These are phyloP conservation scores for Fistulinella cinereoalba DNA, from an alignment of 1,284 basidiomycete genomes.

Conservation along the genomic window DNA sequence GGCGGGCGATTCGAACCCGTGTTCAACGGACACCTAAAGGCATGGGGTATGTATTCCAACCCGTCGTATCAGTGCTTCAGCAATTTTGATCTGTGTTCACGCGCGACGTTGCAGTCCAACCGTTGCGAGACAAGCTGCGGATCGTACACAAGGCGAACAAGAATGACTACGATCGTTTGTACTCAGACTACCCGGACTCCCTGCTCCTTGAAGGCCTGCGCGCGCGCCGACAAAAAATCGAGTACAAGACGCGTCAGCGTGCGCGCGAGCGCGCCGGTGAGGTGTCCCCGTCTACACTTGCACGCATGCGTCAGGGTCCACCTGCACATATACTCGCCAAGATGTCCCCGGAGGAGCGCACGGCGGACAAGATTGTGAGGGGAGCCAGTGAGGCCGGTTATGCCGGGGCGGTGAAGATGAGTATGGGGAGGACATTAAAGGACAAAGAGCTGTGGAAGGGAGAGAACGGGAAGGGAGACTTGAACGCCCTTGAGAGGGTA, in stretches of 20 bases:
- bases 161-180: constrained; percentile 41
- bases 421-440: constrained; percentile 48
- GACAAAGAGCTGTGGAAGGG: constrained; percentile 43
- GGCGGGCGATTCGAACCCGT: constrained; percentile 12
- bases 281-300: constrained; percentile 45
- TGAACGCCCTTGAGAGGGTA: constrained; percentile 37
- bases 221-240: constrained; percentile 56
- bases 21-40: constrained; percentile 24
- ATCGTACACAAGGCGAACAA: constrained; percentile 34
- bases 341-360: constrained; percentile 49
- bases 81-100: constrained; percentile 10
- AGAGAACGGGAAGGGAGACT: constrained; percentile 42
- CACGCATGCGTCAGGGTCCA: constrained; percentile 49
- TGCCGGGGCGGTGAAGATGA: constrained; percentile 39
- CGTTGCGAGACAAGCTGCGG: constrained; percentile 20
- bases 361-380: constrained; percentile 48
- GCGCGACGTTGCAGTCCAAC: constrained; percentile 19
- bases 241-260: constrained; percentile 59
- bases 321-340: constrained; percentile 56
- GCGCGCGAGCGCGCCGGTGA: constrained; percentile 62
- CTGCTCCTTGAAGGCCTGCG: constrained; percentile 48
- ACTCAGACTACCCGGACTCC: constrained; percentile 44
- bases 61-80: background rate
- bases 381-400: constrained; percentile 63
- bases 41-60: constrained; percentile 24